These are phyloP conservation scores for Casuarina glauca DNA, from an alignment of 306 rosid genomes.

Conservation along the genomic window DNA sequence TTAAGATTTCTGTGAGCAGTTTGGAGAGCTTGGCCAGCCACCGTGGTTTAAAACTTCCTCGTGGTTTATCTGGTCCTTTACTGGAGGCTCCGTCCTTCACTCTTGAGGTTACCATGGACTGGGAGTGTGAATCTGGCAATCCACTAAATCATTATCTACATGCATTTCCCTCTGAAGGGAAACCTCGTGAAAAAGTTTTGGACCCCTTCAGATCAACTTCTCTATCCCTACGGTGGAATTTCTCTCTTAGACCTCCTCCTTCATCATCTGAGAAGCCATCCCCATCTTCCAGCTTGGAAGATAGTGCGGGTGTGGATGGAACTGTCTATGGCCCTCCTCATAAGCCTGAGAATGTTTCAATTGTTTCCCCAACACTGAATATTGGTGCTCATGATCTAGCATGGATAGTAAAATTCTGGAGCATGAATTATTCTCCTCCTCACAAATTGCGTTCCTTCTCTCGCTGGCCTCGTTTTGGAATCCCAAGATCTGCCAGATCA, in stretches of 20 bases:
- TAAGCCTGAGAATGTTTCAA: slow-evolving; percentile 42
- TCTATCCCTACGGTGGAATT: slow-evolving; percentile 86
- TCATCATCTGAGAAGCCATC: slow-evolving; percentile 48
- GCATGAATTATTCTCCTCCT: slow-evolving; percentile 82
- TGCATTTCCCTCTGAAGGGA: slow-evolving; percentile 84
- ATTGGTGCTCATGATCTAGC: slow-evolving; percentile 99
- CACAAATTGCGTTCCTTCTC: slow-evolving; percentile 91
- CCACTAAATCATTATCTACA: slow-evolving; percentile 89
- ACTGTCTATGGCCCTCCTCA: slow-evolving; percentile 53
- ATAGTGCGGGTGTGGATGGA: slow-evolving; percentile 49
- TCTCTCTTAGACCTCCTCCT: slow-evolving; percentile 73
- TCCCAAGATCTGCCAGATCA: slow-evolving; percentile 75
- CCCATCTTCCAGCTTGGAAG: slow-evolving; percentile 36
- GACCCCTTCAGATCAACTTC: slow-evolving; percentile 97
- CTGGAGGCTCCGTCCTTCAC: slow-evolving; percentile 78
- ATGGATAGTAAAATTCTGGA: slow-evolving; percentile 82
- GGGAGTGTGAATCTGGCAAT: slow-evolving; percentile 94
- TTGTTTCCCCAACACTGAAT: slow-evolving; percentile 69
- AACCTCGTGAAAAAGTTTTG: slow-evolving; percentile 71
- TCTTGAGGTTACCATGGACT: slow-evolving; percentile 87
- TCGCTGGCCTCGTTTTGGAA: slow-evolving; percentile 97
- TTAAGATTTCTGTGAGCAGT: slow-evolving; percentile 77
- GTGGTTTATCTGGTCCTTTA: slow-evolving; percentile 66
- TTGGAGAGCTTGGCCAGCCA: slow-evolving; percentile 87
- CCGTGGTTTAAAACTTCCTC: slow-evolving; percentile 78